Evolutionary conservation across 1,139 yeast species (phyloP).

Genomic region (Geotrichum klebahnii): DNA sequence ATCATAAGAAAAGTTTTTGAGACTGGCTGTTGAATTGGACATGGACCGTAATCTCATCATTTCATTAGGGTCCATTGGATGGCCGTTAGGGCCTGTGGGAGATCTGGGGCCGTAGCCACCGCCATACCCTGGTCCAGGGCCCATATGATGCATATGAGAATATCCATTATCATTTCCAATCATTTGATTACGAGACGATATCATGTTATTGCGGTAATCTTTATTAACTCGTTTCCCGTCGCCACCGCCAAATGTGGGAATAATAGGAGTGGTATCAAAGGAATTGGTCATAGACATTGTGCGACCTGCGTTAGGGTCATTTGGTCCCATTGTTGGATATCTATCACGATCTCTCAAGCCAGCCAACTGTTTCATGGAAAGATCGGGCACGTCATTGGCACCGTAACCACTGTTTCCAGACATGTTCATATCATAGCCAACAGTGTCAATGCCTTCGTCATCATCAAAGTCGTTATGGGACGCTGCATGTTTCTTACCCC

Average conservation of each 20-base stretch:
- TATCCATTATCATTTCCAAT: conserved; percentile 29
- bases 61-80: background rate
- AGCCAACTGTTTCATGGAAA: conserved; percentile 30
- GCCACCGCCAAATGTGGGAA: conserved; percentile 34
- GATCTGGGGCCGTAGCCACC: conserved; percentile 19
- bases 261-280: conserved; percentile 39
- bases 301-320: conserved; percentile 24
- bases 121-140: conserved; percentile 22
- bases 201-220: conserved; percentile 37
- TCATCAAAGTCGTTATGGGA: conserved; percentile 15
- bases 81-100: background rate
- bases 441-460: conserved; percentile 11
- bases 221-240: conserved; percentile 21
- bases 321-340: conserved; percentile 34
- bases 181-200: conserved; percentile 32
- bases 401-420: background rate
- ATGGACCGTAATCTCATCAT: conserved; percentile 3
- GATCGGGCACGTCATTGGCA: conserved; percentile 22
- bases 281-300: conserved; percentile 36
- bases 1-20: background rate
- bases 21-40: background rate
- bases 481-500: conserved; percentile 16
- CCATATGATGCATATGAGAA: conserved; percentile 19
- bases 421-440: background rate
- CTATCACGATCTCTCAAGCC: conserved; percentile 37